Evolutionary conservation across 768 basidiomycete genomes (phyloP), one percentile per base, ranked within the genome.

Genomic region (Tylopilus balloui): DNA sequence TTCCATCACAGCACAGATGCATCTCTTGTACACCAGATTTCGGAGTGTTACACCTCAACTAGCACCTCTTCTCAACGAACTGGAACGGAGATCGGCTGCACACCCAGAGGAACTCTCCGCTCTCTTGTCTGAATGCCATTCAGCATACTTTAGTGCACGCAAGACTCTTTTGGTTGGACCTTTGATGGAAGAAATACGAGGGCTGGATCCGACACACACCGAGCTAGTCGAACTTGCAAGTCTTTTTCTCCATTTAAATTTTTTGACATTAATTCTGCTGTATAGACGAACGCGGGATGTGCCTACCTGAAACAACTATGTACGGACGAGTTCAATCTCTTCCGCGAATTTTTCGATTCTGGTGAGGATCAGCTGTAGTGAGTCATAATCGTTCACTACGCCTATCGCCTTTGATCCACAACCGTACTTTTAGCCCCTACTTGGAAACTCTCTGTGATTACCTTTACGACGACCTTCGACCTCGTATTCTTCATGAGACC

Each of bases 401-500:
- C 24, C 3, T 8, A 35, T 25, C 60, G 1, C 15, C 15, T 65
- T 28, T 63, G n/a, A 36, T 45, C 3, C 4, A 42, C 2, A 32
- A 23, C 23, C n/a, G 37, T 37, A 29, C 47, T 35, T 25, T n/a
- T 48, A 97, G 93, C 61, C 77, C 81, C 51, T 97, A 92, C 69
- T 77, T 99, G 20, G 93, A 96, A 71, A 84, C 78, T 3, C 77
- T 98, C 0, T 97, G 93, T 57, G 95, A 97, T 68, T 80, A 92
- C 58, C 81, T 99, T 28, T 96, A 94, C 63, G 96, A 98, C 64
- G 92, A 94, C 55, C 80, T 99, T 1, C 87, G 95, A 1, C 96
- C 95, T 6, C 84, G 94, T 5, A 97, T 99, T 53, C 77, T 97
- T 2, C 94, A 97, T 58, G 95, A 97, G 61, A 84, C 86, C 0